A percentile compares a stretch with the other conserved stretches of the same genome.
Evolutionary conservation across 768 basidiomycete genomes (phyloP).

Genomic region (Crepidotus variabilis): DNA sequence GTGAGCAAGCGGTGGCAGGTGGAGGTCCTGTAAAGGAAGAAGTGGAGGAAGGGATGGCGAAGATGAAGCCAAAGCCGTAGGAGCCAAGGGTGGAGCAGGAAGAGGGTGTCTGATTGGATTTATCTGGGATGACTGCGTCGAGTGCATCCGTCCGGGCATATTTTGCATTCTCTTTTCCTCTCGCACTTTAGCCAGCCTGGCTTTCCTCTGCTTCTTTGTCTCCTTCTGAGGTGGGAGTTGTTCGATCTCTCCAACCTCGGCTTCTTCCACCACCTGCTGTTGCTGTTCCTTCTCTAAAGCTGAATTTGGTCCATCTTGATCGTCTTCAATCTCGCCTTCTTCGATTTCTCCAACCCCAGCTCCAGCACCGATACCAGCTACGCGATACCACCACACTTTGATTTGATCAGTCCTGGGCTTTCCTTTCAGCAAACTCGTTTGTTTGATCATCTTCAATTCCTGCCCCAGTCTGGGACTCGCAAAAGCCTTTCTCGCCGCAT

Average conservation of each 20-base stretch:
- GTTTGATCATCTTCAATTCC: slow-evolving; percentile 22
- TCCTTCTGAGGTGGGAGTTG: slow-evolving; percentile 17
- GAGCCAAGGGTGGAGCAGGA: background rate
- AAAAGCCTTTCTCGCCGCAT: slow-evolving; percentile 45
- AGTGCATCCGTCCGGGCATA: slow-evolving; percentile 2
- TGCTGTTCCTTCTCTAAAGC: too few species aligned
- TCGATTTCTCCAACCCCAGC: slow-evolving; percentile 42
- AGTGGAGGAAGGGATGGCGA: background rate
- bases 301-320: slow-evolving; percentile 25
- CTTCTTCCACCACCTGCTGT: too few species aligned
- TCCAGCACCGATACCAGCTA: slow-evolving; percentile 35
- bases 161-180: slow-evolving; percentile 18
- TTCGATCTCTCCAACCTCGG: slow-evolving; percentile 14
- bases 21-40: background rate
- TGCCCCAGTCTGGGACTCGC: slow-evolving; percentile 41
- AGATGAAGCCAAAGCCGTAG: background rate
- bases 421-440: slow-evolving; percentile 36
- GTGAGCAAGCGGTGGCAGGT: background rate
- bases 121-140: background rate
- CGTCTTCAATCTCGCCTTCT: slow-evolving; percentile 47
- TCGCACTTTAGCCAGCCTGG: slow-evolving; percentile 21
- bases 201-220: slow-evolving; percentile 26
- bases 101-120: background rate
- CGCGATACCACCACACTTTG: slow-evolving; percentile 48
- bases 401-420: slow-evolving; percentile 42